A percentile compares a stretch with the other conserved stretches of the same genome.
These are phyloP conservation scores for Bothriochloa decipiens DNA, from an alignment of 176 grass and related monocot species.

Conservation along the genomic window DNA sequence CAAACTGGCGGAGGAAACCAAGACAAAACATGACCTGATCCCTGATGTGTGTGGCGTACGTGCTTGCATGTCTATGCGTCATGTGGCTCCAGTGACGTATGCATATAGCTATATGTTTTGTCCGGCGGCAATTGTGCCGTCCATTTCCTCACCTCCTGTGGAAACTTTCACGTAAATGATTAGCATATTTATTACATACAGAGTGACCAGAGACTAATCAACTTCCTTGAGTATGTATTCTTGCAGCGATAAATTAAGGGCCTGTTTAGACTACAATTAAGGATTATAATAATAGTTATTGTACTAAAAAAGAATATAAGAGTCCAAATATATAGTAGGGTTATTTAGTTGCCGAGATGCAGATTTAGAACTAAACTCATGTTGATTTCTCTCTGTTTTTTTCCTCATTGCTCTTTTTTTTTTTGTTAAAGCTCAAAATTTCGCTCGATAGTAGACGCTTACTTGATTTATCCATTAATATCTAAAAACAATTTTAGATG, in stretches of 20 bases:
- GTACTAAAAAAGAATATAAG: no score
- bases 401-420: no score
- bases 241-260: background rate
- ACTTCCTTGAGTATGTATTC: background rate
- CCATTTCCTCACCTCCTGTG: background rate
- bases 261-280: no score
- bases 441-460: no score
- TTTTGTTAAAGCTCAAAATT: no score
- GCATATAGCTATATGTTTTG: constrained; percentile 15
- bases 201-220: background rate
- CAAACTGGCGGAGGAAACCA: constrained; percentile 7
- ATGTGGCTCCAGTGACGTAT: constrained; percentile 14
- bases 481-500: no score
- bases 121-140: background rate
- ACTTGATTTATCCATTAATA: no score
- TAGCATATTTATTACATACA: background rate
- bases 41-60: constrained; percentile 10
- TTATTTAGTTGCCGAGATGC: no score
- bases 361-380: no score
- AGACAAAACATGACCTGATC: constrained; percentile 11
- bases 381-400: no score
- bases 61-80: constrained; percentile 6
- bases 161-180: background rate
- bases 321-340: no score
- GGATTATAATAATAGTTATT: no score